Base-by-base conservation (phyloP, 176 grass and related monocot genomes). In the Rhipidocladum racemiflorum region DNA sequence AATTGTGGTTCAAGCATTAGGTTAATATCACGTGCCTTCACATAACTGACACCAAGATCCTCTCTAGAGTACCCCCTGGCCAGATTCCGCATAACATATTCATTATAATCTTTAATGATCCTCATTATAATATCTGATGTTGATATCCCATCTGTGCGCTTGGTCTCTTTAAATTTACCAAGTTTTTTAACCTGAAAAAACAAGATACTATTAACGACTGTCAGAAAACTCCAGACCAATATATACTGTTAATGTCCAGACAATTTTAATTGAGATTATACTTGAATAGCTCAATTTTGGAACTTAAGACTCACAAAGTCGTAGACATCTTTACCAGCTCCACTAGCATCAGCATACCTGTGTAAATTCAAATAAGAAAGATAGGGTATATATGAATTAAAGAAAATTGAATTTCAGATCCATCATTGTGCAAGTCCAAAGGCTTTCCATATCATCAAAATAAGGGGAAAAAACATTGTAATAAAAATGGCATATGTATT, bases 121-220 rank as follows among this genome's bases (percentile, higher is more conserved):
- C 92, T 75, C 96, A 99, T 99, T 91, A 99, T 99, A 75, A 97
- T 75, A 86, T 97, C 95, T n/a, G 95, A 97, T 9, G 95, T 97
- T 61, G 95, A 97, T 87, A 97, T 93, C 20, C 95, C 95, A 34
- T 95, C 95, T 32, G 95, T 97, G 74, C 95, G 90, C 70, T 97
- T 78, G 32, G 95, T 97, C 82, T 95, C 95, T 79, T 93, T 95
- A 85, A 97, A 97, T 59, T 84, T 97, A 40, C 95, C 95, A 23
- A 94, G 83, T 46, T 90, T 84, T 83, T 93, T 97, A 16, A 97
- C 95, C 95, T 97, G 80, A 51, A 18, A 74, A 57, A 83, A 78
- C 36, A 69, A n/a, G 23, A 30, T 51, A 34, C 18, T 76, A 67
- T 51, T 67, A 78, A 44, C 75, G 25, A 82, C 5, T 67, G 34